Conservation (phyloP, 2,329 filamentous ascomycete genomes). For the Myriosclerotinia scirpicola region DNA sequence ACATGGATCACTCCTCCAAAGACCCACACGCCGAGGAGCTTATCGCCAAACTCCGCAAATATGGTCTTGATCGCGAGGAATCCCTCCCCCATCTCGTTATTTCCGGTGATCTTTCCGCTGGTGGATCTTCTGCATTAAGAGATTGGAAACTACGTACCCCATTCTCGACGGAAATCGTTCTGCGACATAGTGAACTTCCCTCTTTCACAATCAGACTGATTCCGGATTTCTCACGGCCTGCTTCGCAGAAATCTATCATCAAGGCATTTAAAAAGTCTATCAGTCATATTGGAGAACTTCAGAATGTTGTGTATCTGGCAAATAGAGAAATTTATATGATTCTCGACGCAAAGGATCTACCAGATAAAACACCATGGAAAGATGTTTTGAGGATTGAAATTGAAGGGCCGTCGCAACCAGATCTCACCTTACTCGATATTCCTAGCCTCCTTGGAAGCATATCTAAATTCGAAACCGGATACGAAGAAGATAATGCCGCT, state of each 20-base stretch:
- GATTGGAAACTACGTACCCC: background rate
- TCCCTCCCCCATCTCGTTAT: conserved; percentile 21
- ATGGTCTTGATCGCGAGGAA: conserved; percentile 12
- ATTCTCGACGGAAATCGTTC: conserved; percentile 19
- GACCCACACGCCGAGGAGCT: conserved; percentile 49
- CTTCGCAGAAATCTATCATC: background rate
- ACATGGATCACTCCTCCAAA: conserved; percentile 27
- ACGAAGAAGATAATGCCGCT: background rate
- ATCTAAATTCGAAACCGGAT: background rate
- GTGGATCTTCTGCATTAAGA: background rate
- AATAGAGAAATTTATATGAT: background rate
- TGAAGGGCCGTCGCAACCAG: conserved; percentile 10
- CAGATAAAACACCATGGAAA: conserved; percentile 2
- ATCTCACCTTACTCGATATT: conserved; percentile 21
- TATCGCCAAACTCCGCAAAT: conserved; percentile 46
- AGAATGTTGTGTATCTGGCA: background rate
- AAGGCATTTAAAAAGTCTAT: conserved; percentile 15
- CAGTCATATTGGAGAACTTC: conserved; percentile 8
- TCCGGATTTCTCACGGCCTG: conserved; percentile 10
- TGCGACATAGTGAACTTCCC: conserved; percentile 8
- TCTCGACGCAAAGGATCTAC: background rate
- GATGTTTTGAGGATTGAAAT: conserved; percentile 22
- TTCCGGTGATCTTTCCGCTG: background rate
- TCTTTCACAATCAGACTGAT: conserved; percentile 17
- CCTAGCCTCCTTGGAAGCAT: conserved; percentile 16